phyloP scores from a whole-genome alignment of 2,329 filamentous ascomycete species.

The Metarhizium humberi region DNA sequence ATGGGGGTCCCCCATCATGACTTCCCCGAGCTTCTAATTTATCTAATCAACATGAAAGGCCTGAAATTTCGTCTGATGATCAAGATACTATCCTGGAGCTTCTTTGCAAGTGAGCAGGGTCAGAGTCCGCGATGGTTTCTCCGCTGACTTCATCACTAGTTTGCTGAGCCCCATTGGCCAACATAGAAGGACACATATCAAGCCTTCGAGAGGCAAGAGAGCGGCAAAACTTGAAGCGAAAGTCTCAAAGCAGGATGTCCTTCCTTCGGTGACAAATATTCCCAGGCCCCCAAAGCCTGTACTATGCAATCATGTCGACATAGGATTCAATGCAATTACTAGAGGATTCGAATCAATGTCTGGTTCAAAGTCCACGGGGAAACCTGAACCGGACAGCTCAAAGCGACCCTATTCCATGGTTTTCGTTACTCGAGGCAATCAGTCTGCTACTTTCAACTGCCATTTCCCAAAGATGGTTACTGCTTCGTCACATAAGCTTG shows the following conservation, averaged over 20 bases:
- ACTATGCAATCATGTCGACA: conserved; percentile 46
- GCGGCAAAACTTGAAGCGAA: conserved; percentile 29
- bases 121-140: neutral
- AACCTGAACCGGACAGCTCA: neutral
- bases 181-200: conserved; percentile 44
- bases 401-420: conserved; percentile 36
- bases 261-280: neutral
- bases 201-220: conserved; percentile 53
- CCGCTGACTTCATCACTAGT: conserved; percentile 27
- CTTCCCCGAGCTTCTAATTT: neutral
- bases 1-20: conserved; percentile 10
- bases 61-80: conserved; percentile 44
- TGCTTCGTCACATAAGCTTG: conserved; percentile 35
- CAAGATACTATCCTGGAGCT: conserved; percentile 58
- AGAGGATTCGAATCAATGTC: conserved; percentile 43
- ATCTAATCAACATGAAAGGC: conserved; percentile 35
- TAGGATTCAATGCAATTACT: conserved; percentile 57
- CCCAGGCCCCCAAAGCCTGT: conserved; percentile 31
- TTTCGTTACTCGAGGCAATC: conserved; percentile 49
- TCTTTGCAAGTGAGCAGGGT: conserved; percentile 47
- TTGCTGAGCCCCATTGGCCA: conserved; percentile 55
- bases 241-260: neutral
- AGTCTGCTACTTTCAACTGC: conserved; percentile 47
- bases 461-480: conserved; percentile 50
- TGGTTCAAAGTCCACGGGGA: neutral